phyloP scores from a whole-genome alignment of 1,284 basidiomycete genomes.

The Cutaneotrichosporon cutaneum region DNA sequence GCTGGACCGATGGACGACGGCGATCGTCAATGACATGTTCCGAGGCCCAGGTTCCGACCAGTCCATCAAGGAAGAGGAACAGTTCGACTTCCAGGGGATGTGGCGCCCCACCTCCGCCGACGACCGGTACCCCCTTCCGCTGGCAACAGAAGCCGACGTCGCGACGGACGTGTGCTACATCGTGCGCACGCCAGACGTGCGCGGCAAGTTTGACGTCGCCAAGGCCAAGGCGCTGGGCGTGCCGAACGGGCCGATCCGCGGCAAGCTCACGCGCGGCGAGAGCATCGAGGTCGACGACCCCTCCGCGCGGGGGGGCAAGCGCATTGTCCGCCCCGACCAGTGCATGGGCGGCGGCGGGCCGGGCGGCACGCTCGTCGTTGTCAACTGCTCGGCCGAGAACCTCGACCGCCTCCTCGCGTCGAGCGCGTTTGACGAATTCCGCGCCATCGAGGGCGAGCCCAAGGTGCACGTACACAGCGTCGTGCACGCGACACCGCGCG shows the following conservation, averaged over 20 bases:
- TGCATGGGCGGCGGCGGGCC: constrained; percentile 47
- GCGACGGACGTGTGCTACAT: constrained; percentile 61
- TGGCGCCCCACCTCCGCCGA: constrained; percentile 18
- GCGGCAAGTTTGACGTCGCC: constrained; percentile 79
- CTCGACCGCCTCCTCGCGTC: constrained; percentile 54
- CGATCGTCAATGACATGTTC: constrained; percentile 36
- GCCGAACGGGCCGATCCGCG: constrained; percentile 59
- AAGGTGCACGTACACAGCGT: constrained; percentile 58
- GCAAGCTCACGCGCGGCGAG: constrained; percentile 53
- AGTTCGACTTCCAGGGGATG: constrained; percentile 12
- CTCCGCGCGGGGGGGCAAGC: constrained; percentile 59
- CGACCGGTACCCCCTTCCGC: constrained; percentile 30
- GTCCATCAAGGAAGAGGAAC: background rate
- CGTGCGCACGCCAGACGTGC: constrained; percentile 68
- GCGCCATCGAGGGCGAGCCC: constrained; percentile 28
- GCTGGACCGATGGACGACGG: constrained; percentile 6
- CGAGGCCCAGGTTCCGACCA: constrained; percentile 5
- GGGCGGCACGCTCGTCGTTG: constrained; percentile 43
- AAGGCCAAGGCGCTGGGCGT: constrained; percentile 69
- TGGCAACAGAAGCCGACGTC: constrained; percentile 30
- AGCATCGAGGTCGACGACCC: constrained; percentile 51
- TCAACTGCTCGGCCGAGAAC: constrained; percentile 40
- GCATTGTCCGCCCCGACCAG: constrained; percentile 52
- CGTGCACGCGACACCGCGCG: constrained; percentile 66
- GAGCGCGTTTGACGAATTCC: constrained; percentile 58